Evolutionary conservation across 192 early-diverging fungal genomes (phyloP), one percentile per base, ranked within the genome.

Genomic region (Coemansia erecta): DNA sequence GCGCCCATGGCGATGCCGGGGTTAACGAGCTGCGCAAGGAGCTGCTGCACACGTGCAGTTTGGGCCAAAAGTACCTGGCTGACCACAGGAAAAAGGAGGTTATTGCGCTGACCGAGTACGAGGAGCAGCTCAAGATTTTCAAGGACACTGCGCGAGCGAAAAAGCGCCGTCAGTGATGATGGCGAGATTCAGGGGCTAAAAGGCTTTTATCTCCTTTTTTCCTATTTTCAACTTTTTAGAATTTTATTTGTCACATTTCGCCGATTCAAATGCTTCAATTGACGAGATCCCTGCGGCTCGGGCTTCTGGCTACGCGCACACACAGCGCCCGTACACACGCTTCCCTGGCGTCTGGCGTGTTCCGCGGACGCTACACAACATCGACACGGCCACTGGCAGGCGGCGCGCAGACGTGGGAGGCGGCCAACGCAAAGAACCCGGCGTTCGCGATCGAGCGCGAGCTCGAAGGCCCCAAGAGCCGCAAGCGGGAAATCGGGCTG

Each of bases 11-110:
- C n/a, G 60, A 67, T 0, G 65, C 79, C 0, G 89, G 88, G 8
- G 81, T 91, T 42, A 85, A 87, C 47, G 83, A 83, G 23, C 63
- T 91, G 48, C 84, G 89, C 56, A 89, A 89, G 58, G 86, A 87
- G 56, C 82, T 91, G 33, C 48, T 89, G 66, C 81, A 78, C 63
- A 73, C 61, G 0, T 81, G 79, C 43, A 80, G 77, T 15, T 47
- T 68, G 1, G 80, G 80, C 44, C 63, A 70, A 57, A 82, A 82
- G 74, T 74, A 77, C 45, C 64, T 82, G 45, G 64, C 48, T 31
- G n/a, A 23, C 11, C 66, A 77, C 64, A 68, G 70, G 33, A 68
- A 69, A 40, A 69, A 66, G 53, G 79, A 76, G 60, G 40, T 51
- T 31, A 69, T 73, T 58, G 71, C 77, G 22, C 63, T 56, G 41